Percentiles rank a stretch among this genome's conserved stretches.
These are phyloP conservation scores for Linnemannia zychae DNA, from an alignment of 192 early-diverging fungal genomes.

Conservation along the genomic window DNA sequence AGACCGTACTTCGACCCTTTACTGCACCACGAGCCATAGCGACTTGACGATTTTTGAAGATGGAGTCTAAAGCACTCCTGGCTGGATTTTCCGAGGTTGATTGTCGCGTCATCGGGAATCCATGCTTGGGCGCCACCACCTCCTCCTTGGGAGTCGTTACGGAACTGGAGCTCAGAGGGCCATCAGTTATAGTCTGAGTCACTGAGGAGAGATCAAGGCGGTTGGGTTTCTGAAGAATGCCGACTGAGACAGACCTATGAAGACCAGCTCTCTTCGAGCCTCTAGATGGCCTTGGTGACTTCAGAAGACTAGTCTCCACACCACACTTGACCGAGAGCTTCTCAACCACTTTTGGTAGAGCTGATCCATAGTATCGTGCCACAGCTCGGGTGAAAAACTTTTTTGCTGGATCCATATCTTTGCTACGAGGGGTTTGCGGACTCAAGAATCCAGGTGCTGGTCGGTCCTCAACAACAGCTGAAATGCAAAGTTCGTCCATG, in stretches of 20 bases:
- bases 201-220: constrained; percentile 13
- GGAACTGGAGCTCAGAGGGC: not conserved
- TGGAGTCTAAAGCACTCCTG: constrained; percentile 34
- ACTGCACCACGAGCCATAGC: constrained; percentile 33
- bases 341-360: constrained; percentile 30
- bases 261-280: constrained; percentile 18
- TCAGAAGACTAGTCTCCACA: constrained; percentile 28
- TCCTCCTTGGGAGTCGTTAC: constrained; percentile 2
- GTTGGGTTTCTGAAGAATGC: constrained; percentile 39
- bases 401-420: constrained; percentile 45
- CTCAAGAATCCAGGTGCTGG: constrained; percentile 33
- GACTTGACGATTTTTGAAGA: constrained; percentile 48
- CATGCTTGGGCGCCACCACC: constrained; percentile 12
- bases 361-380: constrained; percentile 29
- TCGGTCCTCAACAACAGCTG: constrained; percentile 28
- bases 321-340: constrained; percentile 47
- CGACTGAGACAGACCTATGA: constrained; percentile 31
- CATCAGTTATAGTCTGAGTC: not conserved
- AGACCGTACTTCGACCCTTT: constrained; percentile 10
- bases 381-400: constrained; percentile 43
- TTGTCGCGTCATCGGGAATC: constrained; percentile 22
- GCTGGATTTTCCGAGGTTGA: constrained; percentile 33
- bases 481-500: constrained; percentile 51
- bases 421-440: constrained; percentile 46
- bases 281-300: constrained; percentile 22